These are phyloP conservation scores for Spathaspora girioi DNA, from an alignment of 805 yeast genomes.

Conservation along the genomic window DNA sequence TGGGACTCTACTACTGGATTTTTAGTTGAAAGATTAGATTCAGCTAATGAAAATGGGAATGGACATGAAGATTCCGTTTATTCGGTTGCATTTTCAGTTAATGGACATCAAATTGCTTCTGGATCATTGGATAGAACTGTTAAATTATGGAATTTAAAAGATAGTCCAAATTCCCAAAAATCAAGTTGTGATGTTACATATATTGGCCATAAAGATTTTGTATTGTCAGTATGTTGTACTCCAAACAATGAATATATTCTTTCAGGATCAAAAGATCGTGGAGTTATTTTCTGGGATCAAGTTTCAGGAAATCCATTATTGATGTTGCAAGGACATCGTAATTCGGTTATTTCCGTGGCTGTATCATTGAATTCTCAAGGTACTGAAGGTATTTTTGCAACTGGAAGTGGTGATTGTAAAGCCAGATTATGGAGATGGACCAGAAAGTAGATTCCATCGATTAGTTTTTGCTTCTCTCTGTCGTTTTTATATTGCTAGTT, in stretches of 20 bases:
- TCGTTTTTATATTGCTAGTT: background rate
- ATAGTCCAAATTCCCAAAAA: slow-evolving; percentile 30
- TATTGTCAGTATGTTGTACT: slow-evolving; percentile 87
- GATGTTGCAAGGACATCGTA: slow-evolving; percentile 95
- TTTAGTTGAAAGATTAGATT: slow-evolving; percentile 86
- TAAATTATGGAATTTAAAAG: slow-evolving; percentile 89
- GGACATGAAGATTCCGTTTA: slow-evolving; percentile 97
- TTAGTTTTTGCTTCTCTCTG: background rate
- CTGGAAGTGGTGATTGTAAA: slow-evolving; percentile 96
- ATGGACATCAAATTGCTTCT: slow-evolving; percentile 87
- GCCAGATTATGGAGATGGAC: slow-evolving; percentile 96
- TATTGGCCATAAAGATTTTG: slow-evolving; percentile 95
- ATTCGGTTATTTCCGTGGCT: slow-evolving; percentile 91
- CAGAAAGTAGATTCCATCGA: slow-evolving; percentile 24
- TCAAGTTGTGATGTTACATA: slow-evolving; percentile 85
- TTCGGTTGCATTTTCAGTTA: slow-evolving; percentile 88
- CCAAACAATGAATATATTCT: slow-evolving; percentile 89
- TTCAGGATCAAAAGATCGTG: slow-evolving; percentile 95
- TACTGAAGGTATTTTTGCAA: slow-evolving; percentile 83
- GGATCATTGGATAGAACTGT: slow-evolving; percentile 96
- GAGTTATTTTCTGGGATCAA: slow-evolving; percentile 96
- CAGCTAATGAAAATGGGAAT: slow-evolving; percentile 81
- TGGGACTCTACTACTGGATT: slow-evolving; percentile 95
- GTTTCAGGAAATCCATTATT: slow-evolving; percentile 84
- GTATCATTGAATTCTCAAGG: slow-evolving; percentile 78